Base-by-base conservation (phyloP, 257 asterid species). In the Nicotiana tomentosiformis region DNA sequence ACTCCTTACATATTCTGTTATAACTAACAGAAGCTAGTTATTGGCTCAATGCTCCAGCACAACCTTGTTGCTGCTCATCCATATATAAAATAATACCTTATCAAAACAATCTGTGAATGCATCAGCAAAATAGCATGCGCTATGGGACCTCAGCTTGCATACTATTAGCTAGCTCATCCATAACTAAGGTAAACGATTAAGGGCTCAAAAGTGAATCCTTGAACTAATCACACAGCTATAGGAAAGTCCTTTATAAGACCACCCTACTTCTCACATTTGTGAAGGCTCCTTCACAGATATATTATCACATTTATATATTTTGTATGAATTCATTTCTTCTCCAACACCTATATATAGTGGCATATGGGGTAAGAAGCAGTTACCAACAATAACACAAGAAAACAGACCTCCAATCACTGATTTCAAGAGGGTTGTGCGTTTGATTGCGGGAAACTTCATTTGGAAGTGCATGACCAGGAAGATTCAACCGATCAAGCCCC, bases 401-500 rank as follows among this genome's bases (percentile, higher is more conserved):
- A 69, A 12, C 89, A 77, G 37, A 92, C 96, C 96, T 90, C 94
- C 90, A 89, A 78, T 92, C 96, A 81, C 85, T 87, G 78, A 74
- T 83, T 86, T 91, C 98, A 39, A 72, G 55, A 37, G 86, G 85
- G 84, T 91, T 92, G 84, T 86, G 97, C 56, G 92, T 53, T 85
- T 86, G 98, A 82, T 89, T 89, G 30, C 93, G 85, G 55, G 90
- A 91, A 62, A 82, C 93, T 86, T 90, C 96, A 49, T 92, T 80
- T 53, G 92, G 88, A 66, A 86, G 83, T 81, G 78, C 83, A 84
- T 89, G 97, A 81, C 92, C 97, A 77, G 96, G 91, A 86, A 87
- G 88, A 88, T 92, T 93, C 58, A 92, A 90, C 84, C 89, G 90
- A 84, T 95, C 90, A 83, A 91, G 90, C 82, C 90, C 95, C 65